These are phyloP conservation scores for Fusarium siculi DNA, from an alignment of 2,329 filamentous ascomycete genomes.

Conservation along the genomic window DNA sequence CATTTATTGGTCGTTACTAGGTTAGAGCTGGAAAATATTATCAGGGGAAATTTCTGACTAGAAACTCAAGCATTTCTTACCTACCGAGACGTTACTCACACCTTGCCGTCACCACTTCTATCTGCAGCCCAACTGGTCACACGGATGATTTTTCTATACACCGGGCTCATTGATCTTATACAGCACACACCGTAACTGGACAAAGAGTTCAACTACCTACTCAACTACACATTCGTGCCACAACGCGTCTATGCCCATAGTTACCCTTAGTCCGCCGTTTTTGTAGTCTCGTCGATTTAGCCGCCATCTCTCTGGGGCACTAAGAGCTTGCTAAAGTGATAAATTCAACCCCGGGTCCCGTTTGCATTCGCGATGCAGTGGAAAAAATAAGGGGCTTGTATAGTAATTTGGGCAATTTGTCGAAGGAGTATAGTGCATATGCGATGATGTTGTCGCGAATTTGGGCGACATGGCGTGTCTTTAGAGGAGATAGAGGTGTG, in stretches of 20 bases:
- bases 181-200: background rate
- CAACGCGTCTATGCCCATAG: background rate
- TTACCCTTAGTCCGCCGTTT: background rate
- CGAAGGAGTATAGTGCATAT: background rate
- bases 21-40: background rate
- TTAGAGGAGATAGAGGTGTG: background rate
- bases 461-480: background rate
- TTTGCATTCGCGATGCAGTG: background rate
- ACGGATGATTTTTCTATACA: background rate
- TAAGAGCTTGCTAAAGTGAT: background rate
- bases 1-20: no score
- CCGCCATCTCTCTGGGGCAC: no score
- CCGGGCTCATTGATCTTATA: background rate
- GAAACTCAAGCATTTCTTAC: background rate
- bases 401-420: background rate
- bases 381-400: conserved; percentile 7
- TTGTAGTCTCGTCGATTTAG: background rate
- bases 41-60: background rate
- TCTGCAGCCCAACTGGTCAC: background rate
- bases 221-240: background rate
- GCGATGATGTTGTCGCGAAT: conserved; percentile 2
- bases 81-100: background rate
- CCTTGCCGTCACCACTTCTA: background rate
- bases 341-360: background rate
- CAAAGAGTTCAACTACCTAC: background rate